phyloP scores from a whole-genome alignment of 2,329 filamentous ascomycete species.

The Pestalotiopsis fici region DNA sequence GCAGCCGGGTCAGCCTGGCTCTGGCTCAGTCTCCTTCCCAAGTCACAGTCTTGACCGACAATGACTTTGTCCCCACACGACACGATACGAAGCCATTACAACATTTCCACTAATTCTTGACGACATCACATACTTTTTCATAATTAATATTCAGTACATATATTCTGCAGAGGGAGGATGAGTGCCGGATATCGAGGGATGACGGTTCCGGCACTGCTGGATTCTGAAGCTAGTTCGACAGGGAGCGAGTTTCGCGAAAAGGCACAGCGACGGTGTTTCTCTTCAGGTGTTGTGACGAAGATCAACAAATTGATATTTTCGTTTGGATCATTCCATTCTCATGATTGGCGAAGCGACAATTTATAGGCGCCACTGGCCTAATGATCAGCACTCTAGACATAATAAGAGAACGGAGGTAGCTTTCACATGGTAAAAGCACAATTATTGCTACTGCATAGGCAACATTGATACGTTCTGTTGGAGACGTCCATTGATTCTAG shows the following conservation, averaged over 20 bases:
- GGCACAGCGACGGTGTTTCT: background rate
- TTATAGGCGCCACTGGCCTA: background rate
- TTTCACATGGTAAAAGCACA: background rate
- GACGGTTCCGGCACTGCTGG: background rate
- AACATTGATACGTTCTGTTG: background rate
- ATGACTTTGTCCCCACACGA: background rate
- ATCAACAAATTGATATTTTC: background rate
- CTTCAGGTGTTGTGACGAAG: background rate
- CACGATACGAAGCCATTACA: background rate
- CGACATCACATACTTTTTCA: background rate
- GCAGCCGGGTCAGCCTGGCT: background rate
- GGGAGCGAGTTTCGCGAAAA: background rate
- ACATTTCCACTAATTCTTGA: background rate
- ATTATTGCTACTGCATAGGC: background rate
- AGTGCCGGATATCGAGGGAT: background rate
- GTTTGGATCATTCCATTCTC: background rate
- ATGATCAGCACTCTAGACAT: background rate
- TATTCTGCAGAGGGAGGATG: background rate
- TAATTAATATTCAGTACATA: constrained; percentile 13
- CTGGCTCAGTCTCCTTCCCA: background rate
- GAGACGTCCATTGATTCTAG: background rate
- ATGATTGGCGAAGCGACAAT: background rate
- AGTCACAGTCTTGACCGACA: background rate
- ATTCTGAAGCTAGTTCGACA: background rate
- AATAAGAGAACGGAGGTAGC: background rate